Percentiles rank a stretch among this genome's conserved stretches.
These are phyloP conservation scores for Suillus spraguei DNA, from an alignment of 768 basidiomycete species.

Conservation along the genomic window DNA sequence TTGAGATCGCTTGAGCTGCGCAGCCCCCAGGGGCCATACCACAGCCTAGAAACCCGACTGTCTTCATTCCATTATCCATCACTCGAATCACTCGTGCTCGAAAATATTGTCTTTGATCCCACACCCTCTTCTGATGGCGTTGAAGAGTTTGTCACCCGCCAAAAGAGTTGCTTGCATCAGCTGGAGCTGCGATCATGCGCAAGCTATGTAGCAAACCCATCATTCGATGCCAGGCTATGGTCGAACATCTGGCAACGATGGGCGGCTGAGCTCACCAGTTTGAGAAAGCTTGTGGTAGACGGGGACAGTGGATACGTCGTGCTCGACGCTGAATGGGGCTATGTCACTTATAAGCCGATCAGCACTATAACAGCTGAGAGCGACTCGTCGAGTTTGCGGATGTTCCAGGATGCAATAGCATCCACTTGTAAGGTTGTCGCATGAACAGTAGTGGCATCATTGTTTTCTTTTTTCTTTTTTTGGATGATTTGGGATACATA, in stretches of 20 bases:
- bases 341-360: slow-evolving; percentile 22
- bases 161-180: slow-evolving; percentile 27
- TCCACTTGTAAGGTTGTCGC: neutral
- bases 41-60: slow-evolving; percentile 28
- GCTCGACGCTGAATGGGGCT: slow-evolving; percentile 25
- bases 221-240: slow-evolving; percentile 27
- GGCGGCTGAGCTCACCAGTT: slow-evolving; percentile 23
- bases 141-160: slow-evolving; percentile 34
- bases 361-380: neutral
- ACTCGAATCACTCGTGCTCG: slow-evolving; percentile 29
- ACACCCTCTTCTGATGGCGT: slow-evolving; percentile 23
- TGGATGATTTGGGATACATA: neutral
- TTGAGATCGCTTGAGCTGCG: slow-evolving; percentile 26
- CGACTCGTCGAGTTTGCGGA: neutral
- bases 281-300: slow-evolving; percentile 26
- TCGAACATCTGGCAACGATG: slow-evolving; percentile 30
- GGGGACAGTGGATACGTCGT: slow-evolving; percentile 23
- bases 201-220: slow-evolving; percentile 24
- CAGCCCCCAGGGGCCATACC: slow-evolving; percentile 32
- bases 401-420: neutral
- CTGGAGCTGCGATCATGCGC: slow-evolving; percentile 29
- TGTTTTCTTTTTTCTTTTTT: neutral
- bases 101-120: slow-evolving; percentile 33
- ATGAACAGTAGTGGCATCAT: neutral
- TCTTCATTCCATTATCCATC: slow-evolving; percentile 25